phyloP scores from a whole-genome alignment of 495 filamentous ascomycete species.

The Melanomma pulvis-pyrius region DNA sequence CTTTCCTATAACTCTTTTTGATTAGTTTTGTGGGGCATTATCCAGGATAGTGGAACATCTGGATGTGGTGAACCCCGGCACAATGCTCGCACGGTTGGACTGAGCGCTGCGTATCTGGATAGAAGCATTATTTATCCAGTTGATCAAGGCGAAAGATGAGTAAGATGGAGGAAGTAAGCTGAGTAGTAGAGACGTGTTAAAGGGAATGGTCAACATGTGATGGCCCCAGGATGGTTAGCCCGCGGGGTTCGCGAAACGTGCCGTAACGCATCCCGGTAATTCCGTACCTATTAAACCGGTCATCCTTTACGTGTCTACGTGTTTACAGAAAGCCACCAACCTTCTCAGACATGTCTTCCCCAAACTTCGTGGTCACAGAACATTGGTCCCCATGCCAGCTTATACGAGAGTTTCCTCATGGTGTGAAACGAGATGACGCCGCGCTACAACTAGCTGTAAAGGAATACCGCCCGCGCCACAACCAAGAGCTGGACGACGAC shows the following conservation, averaged over 20 bases:
- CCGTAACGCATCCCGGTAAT: not conserved
- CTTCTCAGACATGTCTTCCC: conserved; percentile 34
- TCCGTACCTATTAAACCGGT: not conserved
- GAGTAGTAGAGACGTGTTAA: not conserved
- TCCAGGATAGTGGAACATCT: no score
- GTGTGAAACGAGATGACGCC: conserved; percentile 42
- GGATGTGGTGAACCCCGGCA: no score
- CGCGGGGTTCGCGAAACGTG: not conserved
- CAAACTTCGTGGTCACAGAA: conserved; percentile 40
- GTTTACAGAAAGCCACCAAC: no score
- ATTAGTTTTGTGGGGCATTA: no score
- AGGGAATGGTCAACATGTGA: not conserved
- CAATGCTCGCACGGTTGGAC: no score
- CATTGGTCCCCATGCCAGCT: conserved; percentile 42
- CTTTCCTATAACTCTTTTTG: no score
- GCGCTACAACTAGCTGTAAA: conserved; percentile 47
- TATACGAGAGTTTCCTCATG: conserved; percentile 43
- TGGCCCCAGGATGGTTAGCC: not conserved
- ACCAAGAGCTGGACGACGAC: conserved; percentile 21
- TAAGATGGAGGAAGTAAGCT: not conserved
- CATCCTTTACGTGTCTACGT: no score
- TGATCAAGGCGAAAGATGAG: no score
- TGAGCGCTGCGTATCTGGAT: no score
- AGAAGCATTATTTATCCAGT: no score
- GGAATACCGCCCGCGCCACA: conserved; percentile 47